A percentile compares a stretch with the other conserved stretches of the same genome.
Evolutionary conservation across 2,329 filamentous ascomycete genomes (phyloP).

Genomic region (Aspergillus pseudoviridinutans): DNA sequence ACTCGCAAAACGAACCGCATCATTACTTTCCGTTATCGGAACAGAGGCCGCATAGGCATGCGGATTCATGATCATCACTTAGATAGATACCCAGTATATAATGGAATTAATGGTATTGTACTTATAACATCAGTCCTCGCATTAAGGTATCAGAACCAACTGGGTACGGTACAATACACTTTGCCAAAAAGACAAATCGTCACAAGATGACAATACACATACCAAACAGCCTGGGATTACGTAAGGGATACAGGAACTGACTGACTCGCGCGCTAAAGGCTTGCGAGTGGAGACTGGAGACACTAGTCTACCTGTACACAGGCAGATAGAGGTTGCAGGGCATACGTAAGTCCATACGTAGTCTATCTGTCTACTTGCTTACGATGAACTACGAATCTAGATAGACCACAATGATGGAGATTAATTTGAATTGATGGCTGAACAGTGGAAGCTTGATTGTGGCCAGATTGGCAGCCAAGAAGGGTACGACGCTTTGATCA

Average conservation of each 20-base stretch:
- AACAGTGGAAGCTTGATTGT: not conserved
- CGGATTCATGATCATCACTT: not conserved
- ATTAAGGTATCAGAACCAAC: not conserved
- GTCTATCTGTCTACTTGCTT: not conserved
- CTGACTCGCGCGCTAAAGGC: not conserved
- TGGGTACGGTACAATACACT: not conserved
- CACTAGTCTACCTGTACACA: too few species aligned
- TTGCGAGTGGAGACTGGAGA: too few species aligned
- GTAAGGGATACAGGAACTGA: not conserved
- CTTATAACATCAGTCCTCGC: too few species aligned
- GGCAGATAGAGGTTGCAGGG: not conserved
- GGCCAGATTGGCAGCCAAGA: too few species aligned
- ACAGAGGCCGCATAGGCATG: slow-evolving; percentile 3
- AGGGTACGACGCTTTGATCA: not conserved
- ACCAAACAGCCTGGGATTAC: not conserved
- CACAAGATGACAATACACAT: slow-evolving; percentile 3
- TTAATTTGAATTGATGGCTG: not conserved
- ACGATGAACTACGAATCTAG: not conserved
- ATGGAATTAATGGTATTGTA: not conserved
- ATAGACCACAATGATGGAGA: not conserved
- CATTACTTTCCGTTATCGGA: slow-evolving; percentile 27
- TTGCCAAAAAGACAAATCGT: not conserved
- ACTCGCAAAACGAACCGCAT: slow-evolving; percentile 7
- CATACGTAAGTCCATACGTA: not conserved
- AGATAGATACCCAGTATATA: slow-evolving; percentile 6